phyloP scores from a whole-genome alignment of 2,329 filamentous ascomycete species.

The Phialemoniopsis sp. region DNA sequence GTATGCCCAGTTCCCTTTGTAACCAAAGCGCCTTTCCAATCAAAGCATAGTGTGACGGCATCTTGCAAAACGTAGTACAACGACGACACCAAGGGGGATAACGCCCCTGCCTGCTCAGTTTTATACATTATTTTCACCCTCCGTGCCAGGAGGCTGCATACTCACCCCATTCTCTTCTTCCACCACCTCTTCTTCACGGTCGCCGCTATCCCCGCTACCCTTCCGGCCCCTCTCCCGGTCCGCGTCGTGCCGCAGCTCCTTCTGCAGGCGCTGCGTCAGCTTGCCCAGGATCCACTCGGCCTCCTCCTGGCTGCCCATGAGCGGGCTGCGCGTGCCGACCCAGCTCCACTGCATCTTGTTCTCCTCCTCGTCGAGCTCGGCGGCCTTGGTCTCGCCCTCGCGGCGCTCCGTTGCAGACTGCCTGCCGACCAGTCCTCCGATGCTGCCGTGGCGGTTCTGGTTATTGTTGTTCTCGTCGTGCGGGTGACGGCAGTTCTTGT shows the following conservation, averaged over 20 bases:
- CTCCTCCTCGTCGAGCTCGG: slow-evolving; percentile 15
- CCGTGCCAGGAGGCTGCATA: no score
- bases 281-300: slow-evolving; percentile 70
- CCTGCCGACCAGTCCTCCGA: slow-evolving; percentile 1
- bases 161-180: no score
- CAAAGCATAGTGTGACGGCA: no score
- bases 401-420: slow-evolving; percentile 5
- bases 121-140: no score
- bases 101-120: no score
- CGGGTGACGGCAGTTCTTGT: slow-evolving; percentile 1
- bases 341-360: slow-evolving; percentile 59
- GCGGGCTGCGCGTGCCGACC: slow-evolving; percentile 64
- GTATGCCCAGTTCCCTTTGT: no score
- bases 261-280: slow-evolving; percentile 51
- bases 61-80: no score
- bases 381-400: slow-evolving; percentile 5
- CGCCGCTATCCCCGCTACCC: slow-evolving; percentile 48
- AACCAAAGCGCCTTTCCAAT: no score
- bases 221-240: slow-evolving; percentile 31
- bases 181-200: slow-evolving; percentile 16
- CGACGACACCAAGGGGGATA: no score
- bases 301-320: slow-evolving; percentile 66
- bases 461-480: slow-evolving; percentile 2
- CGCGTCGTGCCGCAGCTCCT: slow-evolving; percentile 32
- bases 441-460: slow-evolving; percentile 1